Evolutionary conservation across 257 asterid species (phyloP), one percentile per base, ranked within the genome.

Genomic region (Penstemon eatonii): DNA sequence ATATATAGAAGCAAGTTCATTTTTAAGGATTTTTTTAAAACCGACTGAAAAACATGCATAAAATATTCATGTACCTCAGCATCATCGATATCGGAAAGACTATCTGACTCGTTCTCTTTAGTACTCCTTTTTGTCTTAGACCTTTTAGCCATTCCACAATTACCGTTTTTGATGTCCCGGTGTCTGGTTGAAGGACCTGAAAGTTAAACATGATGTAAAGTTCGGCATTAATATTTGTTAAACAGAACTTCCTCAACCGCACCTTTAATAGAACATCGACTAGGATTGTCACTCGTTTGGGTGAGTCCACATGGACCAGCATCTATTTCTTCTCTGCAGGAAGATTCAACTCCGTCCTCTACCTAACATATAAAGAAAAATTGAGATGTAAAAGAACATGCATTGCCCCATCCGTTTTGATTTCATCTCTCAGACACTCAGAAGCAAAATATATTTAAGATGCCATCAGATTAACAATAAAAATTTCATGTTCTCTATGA

Each of bases 51-150:
- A 71, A 64, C 52, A 56, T 12, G 36, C 38, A 50, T 57, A 18
- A 58, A 49, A 69, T 56, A 47, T 5, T 8, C 57, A 45, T 37
- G 44, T 75, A 87, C 90, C 87, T 87, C 89, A 52, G 74, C 68
- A 78, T 87, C 94, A 80, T 82, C 85, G 53, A 84, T 77, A 69
- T 74, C 87, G 12, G 87, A 79, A 63, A 75, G 78, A 60, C 64
- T 67, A 47, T 78, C 78, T 4, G 81, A 57, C 19, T 65, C 74
- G 25, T 68, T 55, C 18, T 4, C 63, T 67, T 71, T 64, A 64
- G 61, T 67, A 60, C 43, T 56, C 7, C 60, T 75, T 68, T 49
- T 41, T 43, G 5, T 46, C 72, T 66, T 63, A 68, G 8, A 67
- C 55, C 65, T 47, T 61, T 54, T 70, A 12, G 15, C 33, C 19